Base-by-base conservation (phyloP, 257 asterid genomes). In the Solanum dulcamara region DNA sequence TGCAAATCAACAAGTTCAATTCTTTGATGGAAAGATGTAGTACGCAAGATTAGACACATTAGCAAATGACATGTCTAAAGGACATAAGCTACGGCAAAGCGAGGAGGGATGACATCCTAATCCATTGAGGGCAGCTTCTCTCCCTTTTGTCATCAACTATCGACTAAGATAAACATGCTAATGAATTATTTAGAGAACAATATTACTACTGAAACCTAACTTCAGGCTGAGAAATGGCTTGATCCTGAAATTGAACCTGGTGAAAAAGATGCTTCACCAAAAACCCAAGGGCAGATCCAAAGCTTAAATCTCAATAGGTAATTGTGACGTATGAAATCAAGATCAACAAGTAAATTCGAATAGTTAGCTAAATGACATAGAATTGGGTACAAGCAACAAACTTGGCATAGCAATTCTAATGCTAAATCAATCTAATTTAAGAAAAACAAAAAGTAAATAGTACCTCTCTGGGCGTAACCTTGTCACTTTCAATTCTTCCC, bases 381-480 rank as follows among this genome's bases (percentile, higher is more conserved):
- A 70, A 70, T 20, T 35, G 80, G 30, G 80, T 70, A 70, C 30
- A 37, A 37, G 5, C 60, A 44, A 75, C 81, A 75, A 44, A 44
- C 81, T 44, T 24, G 14, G 40, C 17, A 5, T 7, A 44, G 15
- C 60, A 75, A 75, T 75, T 75, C 57, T 37, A 24, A 24, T 74
- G 81, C 30, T 67, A 11, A 67, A 32, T 44, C 75, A 67, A 32
- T 32, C 46, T 32, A 67, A 67, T 32, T 44, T 30, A 26, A 26
- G 60, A 79, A 48, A 48, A 79, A 26, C 17, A 28, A 24, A 2
- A 28, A 18, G 26, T 5, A 64, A 48, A 46, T 20, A 48, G 26
- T 48, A 93, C 98, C 98, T 93, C 94, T 67, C 97, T 89, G 74
- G 89, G 89, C 74, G 89, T 57, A 88, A 84, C 89, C 86, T 86